Conservation (phyloP, 129 eudicot genomes). For the Heracleum sosnowskyi region DNA sequence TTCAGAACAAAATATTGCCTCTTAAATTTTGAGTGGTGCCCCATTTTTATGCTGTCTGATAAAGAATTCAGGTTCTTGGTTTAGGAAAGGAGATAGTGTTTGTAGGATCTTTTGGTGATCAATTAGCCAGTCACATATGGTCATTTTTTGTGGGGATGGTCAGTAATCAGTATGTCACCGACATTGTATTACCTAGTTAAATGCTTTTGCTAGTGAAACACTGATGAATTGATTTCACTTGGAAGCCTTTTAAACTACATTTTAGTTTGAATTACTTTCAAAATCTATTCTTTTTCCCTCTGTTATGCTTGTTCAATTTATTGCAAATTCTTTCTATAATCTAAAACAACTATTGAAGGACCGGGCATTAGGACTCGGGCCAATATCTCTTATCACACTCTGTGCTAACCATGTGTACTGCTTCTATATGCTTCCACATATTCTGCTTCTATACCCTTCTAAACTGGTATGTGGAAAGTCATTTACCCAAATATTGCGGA, state of each 20-base stretch:
- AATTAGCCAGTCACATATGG: neutral
- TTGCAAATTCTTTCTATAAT: neutral
- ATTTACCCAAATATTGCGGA: no score
- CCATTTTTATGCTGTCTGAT: neutral
- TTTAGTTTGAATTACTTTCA: neutral
- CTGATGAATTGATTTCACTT: neutral
- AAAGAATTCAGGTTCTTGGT: neutral
- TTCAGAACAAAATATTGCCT: neutral
- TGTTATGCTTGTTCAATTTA: neutral
- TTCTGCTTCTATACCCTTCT: no score
- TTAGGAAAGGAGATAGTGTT: neutral
- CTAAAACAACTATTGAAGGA: neutral
- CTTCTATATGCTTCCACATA: neutral
- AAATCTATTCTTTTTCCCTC: neutral
- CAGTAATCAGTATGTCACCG: slow-evolving; percentile 3
- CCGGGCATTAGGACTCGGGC: neutral
- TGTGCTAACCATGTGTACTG: neutral
- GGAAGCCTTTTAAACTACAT: neutral
- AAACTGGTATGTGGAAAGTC: no score
- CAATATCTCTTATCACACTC: no score
- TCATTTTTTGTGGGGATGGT: slow-evolving; percentile 2
- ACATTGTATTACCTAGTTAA: neutral
- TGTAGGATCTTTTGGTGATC: neutral
- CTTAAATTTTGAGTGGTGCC: neutral
- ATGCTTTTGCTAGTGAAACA: neutral